Conservation (phyloP, 2,329 filamentous ascomycete genomes). For the Penicillium palitans region DNA sequence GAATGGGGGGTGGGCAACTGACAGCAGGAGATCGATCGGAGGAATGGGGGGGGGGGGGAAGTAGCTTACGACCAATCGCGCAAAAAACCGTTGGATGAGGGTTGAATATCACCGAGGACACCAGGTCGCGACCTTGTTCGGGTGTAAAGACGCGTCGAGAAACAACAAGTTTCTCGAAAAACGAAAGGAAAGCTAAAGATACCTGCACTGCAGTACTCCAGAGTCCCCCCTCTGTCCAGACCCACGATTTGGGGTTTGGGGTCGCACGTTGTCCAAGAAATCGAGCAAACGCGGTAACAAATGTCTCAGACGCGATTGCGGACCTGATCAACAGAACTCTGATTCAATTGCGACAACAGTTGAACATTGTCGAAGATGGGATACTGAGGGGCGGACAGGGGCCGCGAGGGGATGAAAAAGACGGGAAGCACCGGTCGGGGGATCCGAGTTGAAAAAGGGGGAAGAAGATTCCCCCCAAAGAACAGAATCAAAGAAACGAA, state of each 20-base stretch:
- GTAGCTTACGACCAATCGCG: slow-evolving; percentile 19
- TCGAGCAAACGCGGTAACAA: slow-evolving; percentile 26
- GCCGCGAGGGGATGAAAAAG: slow-evolving; percentile 29
- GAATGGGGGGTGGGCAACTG: slow-evolving; percentile 15
- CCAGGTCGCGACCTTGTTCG: slow-evolving; percentile 20
- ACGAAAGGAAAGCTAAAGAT: slow-evolving; percentile 21
- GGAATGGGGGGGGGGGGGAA: slow-evolving; percentile 25
- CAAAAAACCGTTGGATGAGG: slow-evolving; percentile 9
- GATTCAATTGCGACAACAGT: slow-evolving; percentile 20
- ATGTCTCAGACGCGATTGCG: slow-evolving; percentile 28
- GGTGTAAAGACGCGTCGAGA: slow-evolving; percentile 18
- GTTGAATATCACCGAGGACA: slow-evolving; percentile 18
- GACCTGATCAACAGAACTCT: slow-evolving; percentile 15
- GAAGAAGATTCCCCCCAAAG: slow-evolving; percentile 1
- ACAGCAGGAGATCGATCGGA: slow-evolving; percentile 28
- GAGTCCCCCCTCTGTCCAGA: slow-evolving; percentile 24
- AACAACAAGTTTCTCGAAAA: slow-evolving; percentile 16
- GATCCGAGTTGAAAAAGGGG: slow-evolving; percentile 15
- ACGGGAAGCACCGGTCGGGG: slow-evolving; percentile 22
- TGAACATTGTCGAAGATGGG: slow-evolving; percentile 28
- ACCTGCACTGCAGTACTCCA: slow-evolving; percentile 36
- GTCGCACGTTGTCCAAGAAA: slow-evolving; percentile 26
- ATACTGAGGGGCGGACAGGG: slow-evolving; percentile 29
- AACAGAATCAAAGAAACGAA: slow-evolving; percentile 18
- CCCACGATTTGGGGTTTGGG: slow-evolving; percentile 22